Base-by-base conservation (phyloP, 106 monocot genomes). In the Ottelia alismoides region DNA sequence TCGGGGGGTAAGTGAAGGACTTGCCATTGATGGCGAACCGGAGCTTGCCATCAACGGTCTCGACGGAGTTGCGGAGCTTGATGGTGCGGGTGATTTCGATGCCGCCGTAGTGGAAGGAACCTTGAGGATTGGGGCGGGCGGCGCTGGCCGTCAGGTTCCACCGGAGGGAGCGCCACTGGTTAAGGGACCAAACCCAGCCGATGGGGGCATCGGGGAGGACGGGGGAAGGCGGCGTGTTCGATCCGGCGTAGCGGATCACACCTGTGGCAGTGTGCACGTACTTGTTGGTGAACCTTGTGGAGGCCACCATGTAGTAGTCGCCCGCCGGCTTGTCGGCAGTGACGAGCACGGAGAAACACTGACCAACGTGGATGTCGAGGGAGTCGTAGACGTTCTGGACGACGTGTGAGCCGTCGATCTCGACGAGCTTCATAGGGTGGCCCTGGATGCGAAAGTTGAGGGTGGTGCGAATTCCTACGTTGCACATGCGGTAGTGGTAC, bases 401-500 rank as follows among this genome's bases (percentile, higher is more conserved):
- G 2, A 83, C 84, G 74, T 90, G 89, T 10, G 84, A 84, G 11
- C 89, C 89, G 58, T 90, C 89, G 52, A 84, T 74, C 73, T 90
- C 89, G 6, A 90, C 83, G 0, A 90, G 77, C 62, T 74, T 80
- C 71, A 90, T 62, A 6, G 5, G 11, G 51, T 90, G 89, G 17
- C 74, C 69, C 53, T 90, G 89, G 58, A 90, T 49, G 10, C 89
- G 63, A 63, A 89, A 79, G 77, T 90, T 90, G 55, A 90, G 74
- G 2, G 89, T 77, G 17, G 74, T 68, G 62, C 67, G 74, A 12
- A 79, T 45, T 3, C 89, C 89, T 12, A 80, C 80, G 56, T 90
- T 90, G 84, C 89, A 90, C 22, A 80, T 40, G 23, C 83, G 62
- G 68, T 78, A 78, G 31, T 65, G 63, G 72, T 78, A 83, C 1